These are phyloP conservation scores for Aspergillus ibericus DNA, from an alignment of 2,329 filamentous ascomycete genomes.

Conservation along the genomic window DNA sequence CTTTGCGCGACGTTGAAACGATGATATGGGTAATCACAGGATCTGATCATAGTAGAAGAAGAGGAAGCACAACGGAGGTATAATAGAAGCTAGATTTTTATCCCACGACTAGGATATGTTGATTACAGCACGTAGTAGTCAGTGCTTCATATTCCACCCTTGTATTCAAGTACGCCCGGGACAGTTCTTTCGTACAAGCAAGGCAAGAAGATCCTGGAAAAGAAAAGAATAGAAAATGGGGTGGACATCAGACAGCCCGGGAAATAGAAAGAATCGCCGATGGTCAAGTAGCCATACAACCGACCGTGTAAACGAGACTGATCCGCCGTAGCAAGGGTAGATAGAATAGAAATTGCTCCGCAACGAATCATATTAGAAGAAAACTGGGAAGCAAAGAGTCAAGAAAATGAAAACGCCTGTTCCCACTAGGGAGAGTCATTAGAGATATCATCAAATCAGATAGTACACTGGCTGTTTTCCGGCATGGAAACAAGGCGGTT, in stretches of 20 bases:
- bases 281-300: too few species aligned
- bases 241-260: neutral
- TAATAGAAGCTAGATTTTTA: too few species aligned
- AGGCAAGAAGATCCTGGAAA: conserved; percentile 9
- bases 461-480: conserved; percentile 20
- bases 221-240: neutral
- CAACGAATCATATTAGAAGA: neutral
- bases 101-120: neutral
- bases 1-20: too few species aligned
- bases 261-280: too few species aligned
- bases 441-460: conserved; percentile 26
- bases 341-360: neutral
- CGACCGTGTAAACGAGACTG: too few species aligned
- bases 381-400: conserved; percentile 2
- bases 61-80: too few species aligned
- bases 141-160: neutral
- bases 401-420: conserved; percentile 19
- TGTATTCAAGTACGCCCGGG: neutral
- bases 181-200: neutral
- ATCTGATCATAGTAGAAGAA: too few species aligned
- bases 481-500: conserved; percentile 8
- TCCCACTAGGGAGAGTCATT: conserved; percentile 24
- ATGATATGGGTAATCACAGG: too few species aligned
- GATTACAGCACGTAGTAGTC: neutral
- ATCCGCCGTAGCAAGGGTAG: neutral